These are phyloP conservation scores for Arachnomyces sp. DNA, from an alignment of 2,329 filamentous ascomycete genomes.

Conservation along the genomic window DNA sequence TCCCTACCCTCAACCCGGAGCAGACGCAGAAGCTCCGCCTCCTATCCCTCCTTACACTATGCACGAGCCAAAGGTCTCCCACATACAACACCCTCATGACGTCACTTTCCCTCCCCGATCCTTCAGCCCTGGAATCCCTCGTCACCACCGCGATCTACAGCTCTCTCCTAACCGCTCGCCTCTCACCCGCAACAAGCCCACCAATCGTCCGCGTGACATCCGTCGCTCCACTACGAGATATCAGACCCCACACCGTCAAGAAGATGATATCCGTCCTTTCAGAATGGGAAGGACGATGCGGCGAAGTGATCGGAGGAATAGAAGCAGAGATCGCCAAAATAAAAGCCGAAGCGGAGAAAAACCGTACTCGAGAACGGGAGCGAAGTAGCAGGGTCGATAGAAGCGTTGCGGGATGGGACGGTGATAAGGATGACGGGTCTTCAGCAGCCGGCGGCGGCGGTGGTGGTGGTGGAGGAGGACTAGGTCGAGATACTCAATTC, in stretches of 20 bases:
- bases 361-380: slow-evolving; percentile 45
- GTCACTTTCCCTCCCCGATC: slow-evolving; percentile 58
- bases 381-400: slow-evolving; percentile 44
- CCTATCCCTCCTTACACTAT: slow-evolving; percentile 77
- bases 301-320: slow-evolving; percentile 62
- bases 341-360: slow-evolving; percentile 48
- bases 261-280: slow-evolving; percentile 60
- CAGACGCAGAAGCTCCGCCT: slow-evolving; percentile 84
- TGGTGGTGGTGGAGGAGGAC: slow-evolving; percentile 17
- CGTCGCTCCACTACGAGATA: slow-evolving; percentile 78
- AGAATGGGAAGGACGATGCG: slow-evolving; percentile 74
- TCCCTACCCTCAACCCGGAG: slow-evolving; percentile 63
- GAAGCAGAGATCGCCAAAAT: slow-evolving; percentile 67
- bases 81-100: slow-evolving; percentile 63
- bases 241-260: slow-evolving; percentile 64
- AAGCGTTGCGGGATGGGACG: slow-evolving; percentile 38
- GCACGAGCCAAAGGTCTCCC: slow-evolving; percentile 59
- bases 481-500: slow-evolving; percentile 11
- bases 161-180: slow-evolving; percentile 70
- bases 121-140: slow-evolving; percentile 71
- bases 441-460: slow-evolving; percentile 17
- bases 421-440: slow-evolving; percentile 13
- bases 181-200: slow-evolving; percentile 77
- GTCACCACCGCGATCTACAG: slow-evolving; percentile 84
- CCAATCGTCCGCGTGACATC: slow-evolving; percentile 69